Evolutionary conservation across 129 eudicot genomes (phyloP).

Genomic region (Pulicaria dysenterica): DNA sequence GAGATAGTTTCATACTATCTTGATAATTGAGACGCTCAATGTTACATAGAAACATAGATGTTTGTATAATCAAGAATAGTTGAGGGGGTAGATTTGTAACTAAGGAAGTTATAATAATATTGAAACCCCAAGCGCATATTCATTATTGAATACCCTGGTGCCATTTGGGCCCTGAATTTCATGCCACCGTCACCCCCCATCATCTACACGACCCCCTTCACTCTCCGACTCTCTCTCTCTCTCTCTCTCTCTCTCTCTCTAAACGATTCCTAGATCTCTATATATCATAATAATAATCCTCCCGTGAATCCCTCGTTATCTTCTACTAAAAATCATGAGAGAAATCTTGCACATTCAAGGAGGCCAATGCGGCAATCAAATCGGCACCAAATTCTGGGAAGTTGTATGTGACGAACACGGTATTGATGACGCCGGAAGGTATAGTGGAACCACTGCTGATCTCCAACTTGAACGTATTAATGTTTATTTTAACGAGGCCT

Average conservation of each 20-base stretch:
- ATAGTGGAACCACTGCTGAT: conserved; percentile 49
- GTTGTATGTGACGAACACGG: conserved; percentile 86
- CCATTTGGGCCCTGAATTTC: conserved; percentile 36
- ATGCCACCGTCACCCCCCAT: conserved; percentile 30
- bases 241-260: background rate
- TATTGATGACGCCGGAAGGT: conserved; percentile 64
- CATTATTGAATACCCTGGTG: conserved; percentile 27
- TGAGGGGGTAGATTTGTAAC: conserved; percentile 7
- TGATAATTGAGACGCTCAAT: no score
- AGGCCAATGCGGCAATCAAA: conserved; percentile 96
- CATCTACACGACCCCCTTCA: conserved; percentile 22
- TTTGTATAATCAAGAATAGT: conserved; percentile 10
- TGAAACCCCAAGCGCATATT: conserved; percentile 26
- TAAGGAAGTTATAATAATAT: background rate
- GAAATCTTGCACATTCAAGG: conserved; percentile 90
- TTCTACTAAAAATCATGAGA: conserved; percentile 50
- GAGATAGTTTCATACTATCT: no score
- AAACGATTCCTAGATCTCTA: conserved; percentile 20
- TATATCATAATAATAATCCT: conserved; percentile 2
- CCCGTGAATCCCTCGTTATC: conserved; percentile 15
- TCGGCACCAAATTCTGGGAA: conserved; percentile 92
- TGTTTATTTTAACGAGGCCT: conserved; percentile 85
- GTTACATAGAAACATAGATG: no score
- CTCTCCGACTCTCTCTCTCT: conserved; percentile 30
- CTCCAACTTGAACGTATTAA: conserved; percentile 78